These are phyloP conservation scores for Diutina sp. DNA, from an alignment of 1,139 yeast species.

Conservation along the genomic window DNA sequence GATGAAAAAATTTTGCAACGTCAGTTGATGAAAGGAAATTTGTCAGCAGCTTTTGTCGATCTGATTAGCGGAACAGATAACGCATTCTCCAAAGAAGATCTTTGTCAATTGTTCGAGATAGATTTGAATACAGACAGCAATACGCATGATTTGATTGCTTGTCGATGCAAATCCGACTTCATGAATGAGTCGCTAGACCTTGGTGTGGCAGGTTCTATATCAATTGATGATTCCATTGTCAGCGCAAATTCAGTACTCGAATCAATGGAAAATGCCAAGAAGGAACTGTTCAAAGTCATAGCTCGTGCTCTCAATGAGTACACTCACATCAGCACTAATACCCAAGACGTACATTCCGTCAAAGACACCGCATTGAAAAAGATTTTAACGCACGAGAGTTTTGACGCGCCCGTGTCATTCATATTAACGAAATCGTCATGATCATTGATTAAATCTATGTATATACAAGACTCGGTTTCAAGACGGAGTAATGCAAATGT, in stretches of 20 bases:
- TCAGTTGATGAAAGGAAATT: slow-evolving; percentile 74
- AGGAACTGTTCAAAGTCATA: not conserved
- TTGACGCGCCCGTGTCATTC: not conserved
- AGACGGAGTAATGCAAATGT: not conserved
- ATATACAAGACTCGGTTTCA: not conserved
- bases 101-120: slow-evolving; percentile 64
- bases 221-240: not conserved
- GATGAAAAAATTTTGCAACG: slow-evolving; percentile 93
- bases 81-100: slow-evolving; percentile 49
- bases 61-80: slow-evolving; percentile 24
- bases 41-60: slow-evolving; percentile 71
- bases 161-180: slow-evolving; percentile 33
- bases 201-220: not conserved
- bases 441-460: not conserved
- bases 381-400: not conserved
- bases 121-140: slow-evolving; percentile 38
- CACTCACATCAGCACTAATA: not conserved
- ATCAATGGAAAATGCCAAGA: not conserved
- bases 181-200: not conserved
- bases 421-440: not conserved
- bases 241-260: not conserved
- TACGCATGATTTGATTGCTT: slow-evolving; percentile 78
- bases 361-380: not conserved
- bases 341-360: not conserved
- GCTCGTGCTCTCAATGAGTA: not conserved